Conservation (phyloP, 129 eudicot species). For the Solidago caesia region DNA sequence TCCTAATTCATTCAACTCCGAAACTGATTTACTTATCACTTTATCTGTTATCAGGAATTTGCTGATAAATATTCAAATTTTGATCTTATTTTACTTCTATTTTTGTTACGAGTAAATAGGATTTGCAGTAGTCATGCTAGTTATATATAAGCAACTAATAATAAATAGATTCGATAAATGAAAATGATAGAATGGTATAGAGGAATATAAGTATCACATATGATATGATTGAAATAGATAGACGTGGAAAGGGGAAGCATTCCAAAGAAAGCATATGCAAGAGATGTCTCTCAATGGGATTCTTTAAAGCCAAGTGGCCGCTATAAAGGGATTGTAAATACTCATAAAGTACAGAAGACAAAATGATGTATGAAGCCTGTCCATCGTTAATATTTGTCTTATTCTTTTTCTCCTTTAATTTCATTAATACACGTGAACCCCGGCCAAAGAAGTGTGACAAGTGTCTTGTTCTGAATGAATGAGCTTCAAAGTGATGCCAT, state of each 20-base stretch:
- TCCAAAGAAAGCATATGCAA: slow-evolving; percentile 20
- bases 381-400: slow-evolving; percentile 23
- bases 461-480: slow-evolving; percentile 19
- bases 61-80: neutral
- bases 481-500: slow-evolving; percentile 3
- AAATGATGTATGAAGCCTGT: slow-evolving; percentile 19
- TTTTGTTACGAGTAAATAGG: too few relatives aligned
- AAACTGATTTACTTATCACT: neutral
- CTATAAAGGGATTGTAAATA: slow-evolving; percentile 1
- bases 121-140: neutral
- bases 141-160: neutral
- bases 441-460: slow-evolving; percentile 13
- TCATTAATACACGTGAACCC: slow-evolving; percentile 9
- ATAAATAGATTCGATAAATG: slow-evolving; percentile 1
- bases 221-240: slow-evolving; percentile 16
- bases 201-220: slow-evolving; percentile 20
- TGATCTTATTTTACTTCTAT: neutral
- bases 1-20: neutral
- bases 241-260: slow-evolving; percentile 24
- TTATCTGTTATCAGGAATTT: neutral
- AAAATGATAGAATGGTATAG: slow-evolving; percentile 21
- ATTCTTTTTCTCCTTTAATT: slow-evolving; percentile 21
- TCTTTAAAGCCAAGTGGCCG: slow-evolving; percentile 31
- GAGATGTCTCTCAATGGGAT: slow-evolving; percentile 10
- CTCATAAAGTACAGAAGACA: slow-evolving; percentile 20